A percentile compares a stretch with the other conserved stretches of the same genome.
phyloP scores from a whole-genome alignment of 176 grass and related monocot species.

The Oryza brachyantha region DNA sequence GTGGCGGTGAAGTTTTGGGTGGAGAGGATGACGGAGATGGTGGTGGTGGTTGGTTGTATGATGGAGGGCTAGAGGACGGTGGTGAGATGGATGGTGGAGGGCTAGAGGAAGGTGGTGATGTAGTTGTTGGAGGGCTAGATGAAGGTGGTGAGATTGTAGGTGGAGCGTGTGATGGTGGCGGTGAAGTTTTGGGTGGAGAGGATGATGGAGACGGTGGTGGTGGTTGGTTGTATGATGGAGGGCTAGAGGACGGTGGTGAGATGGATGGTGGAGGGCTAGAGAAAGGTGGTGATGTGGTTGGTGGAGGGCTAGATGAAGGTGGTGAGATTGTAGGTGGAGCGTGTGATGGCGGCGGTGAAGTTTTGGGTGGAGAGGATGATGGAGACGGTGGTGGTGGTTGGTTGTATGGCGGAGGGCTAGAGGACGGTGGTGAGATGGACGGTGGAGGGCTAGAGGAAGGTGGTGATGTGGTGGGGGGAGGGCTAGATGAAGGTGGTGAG shows the following conservation, averaged over 20 bases:
- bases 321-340: too few species aligned
- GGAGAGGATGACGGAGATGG: neutral
- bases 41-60: neutral
- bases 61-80: neutral
- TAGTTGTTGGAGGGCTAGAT: neutral
- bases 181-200: too few species aligned
- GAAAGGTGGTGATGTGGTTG: too few species aligned
- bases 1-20: too few species aligned
- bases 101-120: neutral
- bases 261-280: neutral
- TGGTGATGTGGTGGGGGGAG: accelerated
- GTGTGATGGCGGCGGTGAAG: neutral
- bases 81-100: too few species aligned
- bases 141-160: neutral
- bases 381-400: neutral
- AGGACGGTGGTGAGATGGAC: too few species aligned
- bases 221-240: neutral
- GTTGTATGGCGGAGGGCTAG: neutral
- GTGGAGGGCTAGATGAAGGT: too few species aligned
- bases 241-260: too few species aligned
- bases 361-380: too few species aligned
- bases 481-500: neutral
- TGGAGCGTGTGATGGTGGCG: neutral
- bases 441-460: too few species aligned
- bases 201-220: neutral